These are phyloP conservation scores for Starmerella bombicola DNA, from an alignment of 805 yeast genomes.

Conservation along the genomic window DNA sequence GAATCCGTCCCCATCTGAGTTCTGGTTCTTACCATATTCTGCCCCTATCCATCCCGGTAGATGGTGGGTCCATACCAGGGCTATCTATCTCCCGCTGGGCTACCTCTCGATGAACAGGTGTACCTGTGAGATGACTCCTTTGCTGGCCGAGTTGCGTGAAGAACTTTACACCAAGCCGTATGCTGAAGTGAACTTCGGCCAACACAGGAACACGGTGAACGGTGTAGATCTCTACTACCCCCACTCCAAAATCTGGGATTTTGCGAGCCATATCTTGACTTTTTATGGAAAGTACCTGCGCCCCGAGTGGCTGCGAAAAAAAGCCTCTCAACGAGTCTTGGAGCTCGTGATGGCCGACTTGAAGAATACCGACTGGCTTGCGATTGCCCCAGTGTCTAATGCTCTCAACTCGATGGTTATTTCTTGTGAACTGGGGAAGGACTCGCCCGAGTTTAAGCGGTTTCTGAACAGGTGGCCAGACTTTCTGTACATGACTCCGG, in stretches of 20 bases:
- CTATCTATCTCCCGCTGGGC: slow-evolving; percentile 77
- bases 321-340: slow-evolving; percentile 42
- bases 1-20: slow-evolving; percentile 94
- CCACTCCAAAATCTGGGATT: slow-evolving; percentile 56
- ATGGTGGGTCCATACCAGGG: slow-evolving; percentile 99
- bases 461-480: slow-evolving; percentile 56
- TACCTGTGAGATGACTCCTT: slow-evolving; percentile 48
- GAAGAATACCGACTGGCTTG: slow-evolving; percentile 61
- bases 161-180: slow-evolving; percentile 68
- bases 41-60: slow-evolving; percentile 83
- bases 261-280: slow-evolving; percentile 47
- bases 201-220: slow-evolving; percentile 72
- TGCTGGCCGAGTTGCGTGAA: slow-evolving; percentile 50
- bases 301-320: slow-evolving; percentile 56
- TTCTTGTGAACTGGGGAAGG: slow-evolving; percentile 53
- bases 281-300: slow-evolving; percentile 59
- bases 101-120: slow-evolving; percentile 52
- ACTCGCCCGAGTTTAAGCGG: slow-evolving; percentile 47
- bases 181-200: slow-evolving; percentile 51
- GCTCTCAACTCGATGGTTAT: slow-evolving; percentile 72
- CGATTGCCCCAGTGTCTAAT: slow-evolving; percentile 89
- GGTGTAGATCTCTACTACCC: slow-evolving; percentile 92
- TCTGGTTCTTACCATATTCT: slow-evolving; percentile 74
- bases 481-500: slow-evolving; percentile 68
- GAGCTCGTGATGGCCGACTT: slow-evolving; percentile 62